These are phyloP conservation scores for Thalassiosira exigua DNA, from an alignment of 352 stramenopile genomes.

Conservation along the genomic window DNA sequence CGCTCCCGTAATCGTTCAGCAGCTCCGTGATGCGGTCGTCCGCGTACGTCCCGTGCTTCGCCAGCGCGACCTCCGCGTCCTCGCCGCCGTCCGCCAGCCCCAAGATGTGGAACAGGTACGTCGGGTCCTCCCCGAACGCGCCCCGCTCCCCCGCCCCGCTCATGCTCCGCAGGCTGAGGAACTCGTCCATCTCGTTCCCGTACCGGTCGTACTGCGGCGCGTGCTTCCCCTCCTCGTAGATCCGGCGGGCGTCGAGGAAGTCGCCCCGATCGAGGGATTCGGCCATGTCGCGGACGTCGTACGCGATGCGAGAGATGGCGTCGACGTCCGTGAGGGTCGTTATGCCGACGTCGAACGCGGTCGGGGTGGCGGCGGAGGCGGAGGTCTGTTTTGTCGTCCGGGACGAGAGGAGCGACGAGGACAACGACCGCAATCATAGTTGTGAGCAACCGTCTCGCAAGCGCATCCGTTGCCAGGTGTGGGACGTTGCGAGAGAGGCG, in stretches of 20 bases:
- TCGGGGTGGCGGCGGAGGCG: too few species aligned
- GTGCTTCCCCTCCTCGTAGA: constrained; percentile 71
- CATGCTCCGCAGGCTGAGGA: constrained; percentile 34
- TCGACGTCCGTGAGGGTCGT: constrained; percentile 73
- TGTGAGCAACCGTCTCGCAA: too few species aligned
- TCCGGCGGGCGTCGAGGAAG: constrained; percentile 48
- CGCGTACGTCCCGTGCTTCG: constrained; percentile 55
- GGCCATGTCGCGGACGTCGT: constrained; percentile 75
- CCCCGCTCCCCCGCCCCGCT: background rate
- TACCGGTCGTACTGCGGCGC: constrained; percentile 41
- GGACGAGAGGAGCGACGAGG: too few species aligned
- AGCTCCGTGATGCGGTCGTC: constrained; percentile 61
- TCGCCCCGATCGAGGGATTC: background rate
- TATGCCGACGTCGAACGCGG: constrained; percentile 61
- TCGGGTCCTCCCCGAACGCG: constrained; percentile 36
- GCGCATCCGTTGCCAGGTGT: too few species aligned
- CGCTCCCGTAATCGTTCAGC: constrained; percentile 39
- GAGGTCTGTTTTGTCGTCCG: too few species aligned
- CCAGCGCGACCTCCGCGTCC: constrained; percentile 28
- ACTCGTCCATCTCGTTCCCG: constrained; percentile 41
- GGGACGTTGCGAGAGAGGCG: too few species aligned
- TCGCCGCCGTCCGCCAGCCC: constrained; percentile 41
- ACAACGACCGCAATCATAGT: too few species aligned
- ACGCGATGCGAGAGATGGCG: constrained; percentile 60
- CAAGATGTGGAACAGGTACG: constrained; percentile 57